Evolutionary conservation across 2,329 filamentous ascomycete species (phyloP).

Genomic region (Colletotrichum nymphaeae): DNA sequence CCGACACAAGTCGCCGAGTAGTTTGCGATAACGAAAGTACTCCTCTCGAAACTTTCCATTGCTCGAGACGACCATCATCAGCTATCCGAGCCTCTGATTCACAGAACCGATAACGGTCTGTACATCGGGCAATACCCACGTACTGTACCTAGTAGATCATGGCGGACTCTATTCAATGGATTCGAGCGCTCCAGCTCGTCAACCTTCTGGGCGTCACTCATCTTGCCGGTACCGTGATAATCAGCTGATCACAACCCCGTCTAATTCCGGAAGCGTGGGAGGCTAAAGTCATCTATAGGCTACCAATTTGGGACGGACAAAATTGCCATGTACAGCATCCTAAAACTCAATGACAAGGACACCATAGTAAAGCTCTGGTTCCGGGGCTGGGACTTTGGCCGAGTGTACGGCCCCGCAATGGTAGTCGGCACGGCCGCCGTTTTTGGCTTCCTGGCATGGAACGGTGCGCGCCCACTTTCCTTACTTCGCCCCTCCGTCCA

Average conservation of each 20-base stretch:
- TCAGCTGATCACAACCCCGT: too few species aligned
- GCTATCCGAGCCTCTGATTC: neutral
- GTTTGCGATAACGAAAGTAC: neutral
- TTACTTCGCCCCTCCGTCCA: neutral
- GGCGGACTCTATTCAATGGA: neutral
- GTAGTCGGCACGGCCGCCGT: neutral
- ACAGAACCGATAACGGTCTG: neutral
- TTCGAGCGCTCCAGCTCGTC: neutral
- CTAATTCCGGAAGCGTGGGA: too few species aligned
- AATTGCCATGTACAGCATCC: neutral
- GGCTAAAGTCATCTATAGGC: neutral
- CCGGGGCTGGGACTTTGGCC: neutral
- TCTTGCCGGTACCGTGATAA: neutral
- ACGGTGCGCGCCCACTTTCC: neutral
- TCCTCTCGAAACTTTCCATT: neutral
- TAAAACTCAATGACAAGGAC: neutral
- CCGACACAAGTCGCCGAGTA: neutral
- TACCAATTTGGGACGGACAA: neutral
- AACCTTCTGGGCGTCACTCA: neutral
- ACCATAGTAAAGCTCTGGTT: neutral
- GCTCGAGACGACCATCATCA: neutral
- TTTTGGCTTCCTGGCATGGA: constrained; percentile 13
- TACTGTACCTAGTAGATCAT: neutral
- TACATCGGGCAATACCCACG: neutral
- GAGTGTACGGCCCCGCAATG: constrained; percentile 12